phyloP scores from a whole-genome alignment of 1,284 basidiomycete genomes.

The Stereum hirsutum region DNA sequence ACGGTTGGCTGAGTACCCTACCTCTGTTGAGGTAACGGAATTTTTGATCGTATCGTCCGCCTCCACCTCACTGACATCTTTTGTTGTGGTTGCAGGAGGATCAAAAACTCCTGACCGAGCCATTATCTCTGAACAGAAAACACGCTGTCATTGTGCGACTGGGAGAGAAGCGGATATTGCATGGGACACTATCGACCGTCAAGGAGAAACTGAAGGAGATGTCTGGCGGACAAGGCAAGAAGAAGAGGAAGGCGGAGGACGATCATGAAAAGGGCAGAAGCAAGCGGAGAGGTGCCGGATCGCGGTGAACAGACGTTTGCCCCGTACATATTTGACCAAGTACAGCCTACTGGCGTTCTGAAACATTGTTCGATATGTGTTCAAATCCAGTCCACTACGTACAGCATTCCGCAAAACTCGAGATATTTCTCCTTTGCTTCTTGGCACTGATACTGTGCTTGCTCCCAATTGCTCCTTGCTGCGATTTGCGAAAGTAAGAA shows the following conservation, averaged over 20 bases:
- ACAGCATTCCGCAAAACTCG: too few relatives aligned
- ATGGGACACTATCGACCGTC: slow-evolving; percentile 24
- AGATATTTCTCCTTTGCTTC: too few relatives aligned
- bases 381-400: too few relatives aligned
- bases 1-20: slow-evolving; percentile 49
- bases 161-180: slow-evolving; percentile 73
- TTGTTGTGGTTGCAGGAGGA: slow-evolving; percentile 39
- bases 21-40: slow-evolving; percentile 40
- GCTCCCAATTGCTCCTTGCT: too few relatives aligned
- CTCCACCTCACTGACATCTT: neutral
- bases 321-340: too few relatives aligned
- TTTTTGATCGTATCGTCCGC: slow-evolving; percentile 1
- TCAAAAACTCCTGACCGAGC: slow-evolving; percentile 27
- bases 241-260: slow-evolving; percentile 9
- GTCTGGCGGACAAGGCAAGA: neutral
- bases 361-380: too few relatives aligned
- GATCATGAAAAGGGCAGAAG: slow-evolving; percentile 8
- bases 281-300: slow-evolving; percentile 4
- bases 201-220: slow-evolving; percentile 5
- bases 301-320: too few relatives aligned
- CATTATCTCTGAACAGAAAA: slow-evolving; percentile 35
- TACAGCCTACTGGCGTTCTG: too few relatives aligned
- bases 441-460: too few relatives aligned
- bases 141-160: slow-evolving; percentile 69
- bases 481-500: too few relatives aligned